Evolutionary conservation across 352 stramenopile species (phyloP).

Genomic region (Phytophthora pini): DNA sequence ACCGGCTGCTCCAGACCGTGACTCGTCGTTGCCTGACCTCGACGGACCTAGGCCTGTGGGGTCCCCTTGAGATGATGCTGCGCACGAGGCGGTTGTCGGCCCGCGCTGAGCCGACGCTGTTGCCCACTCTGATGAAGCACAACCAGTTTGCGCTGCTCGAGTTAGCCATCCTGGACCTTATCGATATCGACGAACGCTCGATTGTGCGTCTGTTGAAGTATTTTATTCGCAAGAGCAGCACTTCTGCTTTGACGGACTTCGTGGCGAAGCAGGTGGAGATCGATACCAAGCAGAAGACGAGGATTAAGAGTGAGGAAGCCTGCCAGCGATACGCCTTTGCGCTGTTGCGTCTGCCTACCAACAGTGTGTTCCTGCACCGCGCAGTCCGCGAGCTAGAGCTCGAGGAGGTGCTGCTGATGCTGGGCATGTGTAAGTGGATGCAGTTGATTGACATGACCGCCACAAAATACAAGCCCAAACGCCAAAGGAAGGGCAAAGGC

Average conservation of each 20-base stretch:
- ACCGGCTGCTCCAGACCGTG: conserved; percentile 65
- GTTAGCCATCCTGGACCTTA: conserved; percentile 62
- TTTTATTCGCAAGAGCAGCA: conserved; percentile 70
- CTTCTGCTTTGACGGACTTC: conserved; percentile 45
- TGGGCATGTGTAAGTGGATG: conserved; percentile 79
- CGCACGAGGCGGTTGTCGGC: conserved; percentile 66
- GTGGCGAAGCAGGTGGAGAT: conserved; percentile 32
- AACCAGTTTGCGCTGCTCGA: conserved; percentile 74
- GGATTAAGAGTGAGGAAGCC: conserved; percentile 27
- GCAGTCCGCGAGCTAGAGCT: conserved; percentile 76
- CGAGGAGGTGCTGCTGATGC: conserved; percentile 69
- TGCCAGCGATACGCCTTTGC: conserved; percentile 65
- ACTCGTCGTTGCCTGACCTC: conserved; percentile 68
- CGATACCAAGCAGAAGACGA: conserved; percentile 13
- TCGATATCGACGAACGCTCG: conserved; percentile 81
- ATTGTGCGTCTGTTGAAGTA: conserved; percentile 78
- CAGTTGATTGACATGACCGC: conserved; percentile 45
- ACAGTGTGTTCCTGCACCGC: conserved; percentile 80
- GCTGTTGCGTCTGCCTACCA: conserved; percentile 66
- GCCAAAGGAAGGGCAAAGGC: too few species aligned
- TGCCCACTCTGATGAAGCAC: conserved; percentile 72
- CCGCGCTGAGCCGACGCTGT: conserved; percentile 62
- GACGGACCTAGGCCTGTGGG: conserved; percentile 60
- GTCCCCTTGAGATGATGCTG: conserved; percentile 56
- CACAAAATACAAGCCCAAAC: too few species aligned